Evolutionary conservation across 148 eudicot genomes (phyloP), one percentile per base, ranked within the genome.

Genomic region (Arbutus unedo): DNA sequence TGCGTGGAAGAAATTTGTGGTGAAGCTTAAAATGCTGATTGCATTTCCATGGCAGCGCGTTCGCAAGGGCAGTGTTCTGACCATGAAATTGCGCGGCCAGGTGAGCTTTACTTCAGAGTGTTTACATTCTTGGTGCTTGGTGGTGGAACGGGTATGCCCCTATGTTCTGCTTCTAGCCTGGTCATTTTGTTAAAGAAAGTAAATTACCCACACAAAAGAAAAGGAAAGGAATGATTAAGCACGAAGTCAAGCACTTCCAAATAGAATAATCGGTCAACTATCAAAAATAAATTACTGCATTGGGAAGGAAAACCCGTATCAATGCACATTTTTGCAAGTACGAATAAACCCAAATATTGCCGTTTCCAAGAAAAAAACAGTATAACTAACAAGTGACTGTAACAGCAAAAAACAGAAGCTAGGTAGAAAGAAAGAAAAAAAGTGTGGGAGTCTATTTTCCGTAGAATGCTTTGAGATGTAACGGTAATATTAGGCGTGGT

Each of bases 41-140:
- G 95, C 97, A 0, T 94, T 79, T 72, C 99, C 97, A 21, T 94
- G 99, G 99, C 85, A 93, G 81, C 87, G 97, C 23, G 84, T 96
- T 38, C 84, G 85, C 73, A 96, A 93, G 80, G 95, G 95, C 53
- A 94, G 97, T 80, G 97, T 96, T 44, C 83, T 96, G 47, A 94
- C 86, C 41, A 89, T 96, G 89, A 93, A 91, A 73, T 84, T 96
- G 82, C 97, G 99, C 47, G 99, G 99, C 21, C 95, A 96, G 98
- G 99, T 95, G 8, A 31, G 64, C 16, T 83, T 77, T 2, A 18
- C 14, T 76, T 38, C 5, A 2, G 6, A 54, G 10, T 53, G 3
- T 80, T 48, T 56, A n/a, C 66, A 54, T 18, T 55, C 38, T 53
- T 31, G 31, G 6, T 8, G 5, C 38, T 62, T 8, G 38, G 38